Conservation (phyloP, 352 stramenopile genomes). For the Pythium folliculosum region DNA sequence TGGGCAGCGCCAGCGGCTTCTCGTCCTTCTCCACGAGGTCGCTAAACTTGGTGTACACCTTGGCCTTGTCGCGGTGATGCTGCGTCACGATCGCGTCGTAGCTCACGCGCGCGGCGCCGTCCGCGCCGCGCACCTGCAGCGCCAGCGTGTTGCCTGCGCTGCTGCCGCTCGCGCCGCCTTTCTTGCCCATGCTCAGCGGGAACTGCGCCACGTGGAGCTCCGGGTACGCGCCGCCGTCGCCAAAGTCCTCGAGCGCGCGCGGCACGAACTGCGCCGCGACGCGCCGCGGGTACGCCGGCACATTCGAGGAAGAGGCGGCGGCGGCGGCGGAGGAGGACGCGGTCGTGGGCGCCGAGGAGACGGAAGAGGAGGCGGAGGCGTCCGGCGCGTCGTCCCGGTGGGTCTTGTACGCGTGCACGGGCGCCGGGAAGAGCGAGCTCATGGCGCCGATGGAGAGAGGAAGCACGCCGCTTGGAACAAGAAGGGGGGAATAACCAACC, state of each 20-base stretch:
- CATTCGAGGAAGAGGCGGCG: too few relatives aligned
- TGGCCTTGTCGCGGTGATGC: slow-evolving; percentile 93
- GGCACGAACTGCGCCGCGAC: slow-evolving; percentile 63
- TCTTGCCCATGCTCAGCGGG: slow-evolving; percentile 94
- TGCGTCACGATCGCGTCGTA: slow-evolving; percentile 98
- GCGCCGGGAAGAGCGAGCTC: slow-evolving; percentile 75
- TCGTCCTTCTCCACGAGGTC: slow-evolving; percentile 93
- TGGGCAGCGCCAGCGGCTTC: slow-evolving; percentile 54
- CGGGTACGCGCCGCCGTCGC: slow-evolving; percentile 97
- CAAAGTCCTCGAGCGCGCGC: slow-evolving; percentile 89
- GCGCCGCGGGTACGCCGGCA: slow-evolving; percentile 65
- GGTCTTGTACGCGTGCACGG: slow-evolving; percentile 72
- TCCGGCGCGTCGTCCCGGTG: slow-evolving; percentile 42
- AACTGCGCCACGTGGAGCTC: slow-evolving; percentile 99
- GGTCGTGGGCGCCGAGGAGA: slow-evolving; percentile 9
- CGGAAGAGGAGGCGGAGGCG: not conserved
- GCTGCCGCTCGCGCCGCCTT: slow-evolving; percentile 72
- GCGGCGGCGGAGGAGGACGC: not conserved
- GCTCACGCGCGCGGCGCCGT: slow-evolving; percentile 77
- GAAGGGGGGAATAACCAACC: not conserved
- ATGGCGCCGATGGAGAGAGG: slow-evolving; percentile 30
- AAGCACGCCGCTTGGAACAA: not conserved
- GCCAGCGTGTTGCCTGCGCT: slow-evolving; percentile 68
- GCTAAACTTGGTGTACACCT: slow-evolving; percentile 93
- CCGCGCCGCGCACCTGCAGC: slow-evolving; percentile 92